Evolutionary conservation across 805 yeast species (phyloP).

Genomic region (Lachancea sp.): DNA sequence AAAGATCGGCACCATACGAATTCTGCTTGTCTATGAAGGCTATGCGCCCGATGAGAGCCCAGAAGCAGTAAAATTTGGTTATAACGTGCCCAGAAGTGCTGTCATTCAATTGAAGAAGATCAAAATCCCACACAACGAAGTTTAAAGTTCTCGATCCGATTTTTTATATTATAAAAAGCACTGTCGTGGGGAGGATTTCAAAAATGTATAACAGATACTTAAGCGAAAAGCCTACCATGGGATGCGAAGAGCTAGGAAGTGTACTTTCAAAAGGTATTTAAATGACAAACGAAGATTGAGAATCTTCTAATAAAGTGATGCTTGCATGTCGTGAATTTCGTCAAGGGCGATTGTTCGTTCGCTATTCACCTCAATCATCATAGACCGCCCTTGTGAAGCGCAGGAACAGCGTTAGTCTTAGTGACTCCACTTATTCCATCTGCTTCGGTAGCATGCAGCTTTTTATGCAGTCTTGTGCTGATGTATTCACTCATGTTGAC

Average conservation of each 20-base stretch:
- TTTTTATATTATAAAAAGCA: too few relatives aligned
- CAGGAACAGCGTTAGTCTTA: conserved; percentile 25
- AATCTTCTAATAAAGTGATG: not conserved
- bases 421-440: conserved; percentile 25
- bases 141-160: too few relatives aligned
- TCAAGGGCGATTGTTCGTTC: not conserved
- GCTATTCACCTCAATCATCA: not conserved
- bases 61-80: too few relatives aligned
- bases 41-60: too few relatives aligned
- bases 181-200: too few relatives aligned
- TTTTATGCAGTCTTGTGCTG: conserved; percentile 30
- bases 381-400: conserved; percentile 35
- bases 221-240: not conserved
- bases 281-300: not conserved
- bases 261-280: not conserved
- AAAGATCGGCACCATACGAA: too few relatives aligned
- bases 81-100: too few relatives aligned
- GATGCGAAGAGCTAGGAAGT: not conserved
- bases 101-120: too few relatives aligned
- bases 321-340: not conserved
- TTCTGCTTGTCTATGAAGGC: too few relatives aligned
- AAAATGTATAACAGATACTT: not conserved
- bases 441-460: conserved; percentile 22
- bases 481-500: conserved; percentile 36
- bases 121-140: too few relatives aligned